phyloP scores from a whole-genome alignment of 352 stramenopile genomes.

The Phytophthora citricola region DNA sequence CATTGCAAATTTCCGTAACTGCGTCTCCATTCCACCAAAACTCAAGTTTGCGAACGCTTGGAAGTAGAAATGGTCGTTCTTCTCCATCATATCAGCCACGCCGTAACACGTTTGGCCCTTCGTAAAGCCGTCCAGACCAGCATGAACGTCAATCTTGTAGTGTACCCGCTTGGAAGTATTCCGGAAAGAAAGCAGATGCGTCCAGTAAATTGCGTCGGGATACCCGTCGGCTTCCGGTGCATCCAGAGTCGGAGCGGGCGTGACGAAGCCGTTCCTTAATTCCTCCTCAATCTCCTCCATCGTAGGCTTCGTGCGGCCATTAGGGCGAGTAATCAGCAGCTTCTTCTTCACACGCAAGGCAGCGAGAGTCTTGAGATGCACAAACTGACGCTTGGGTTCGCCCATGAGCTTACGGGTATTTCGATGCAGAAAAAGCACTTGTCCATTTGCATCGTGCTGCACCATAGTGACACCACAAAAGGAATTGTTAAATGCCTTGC shows the following conservation, averaged over 20 bases:
- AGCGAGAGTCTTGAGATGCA: constrained; percentile 16
- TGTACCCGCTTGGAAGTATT: constrained; percentile 44
- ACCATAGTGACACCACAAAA: constrained; percentile 70
- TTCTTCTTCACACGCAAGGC: constrained; percentile 26
- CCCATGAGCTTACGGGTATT: constrained; percentile 52
- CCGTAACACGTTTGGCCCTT: constrained; percentile 69
- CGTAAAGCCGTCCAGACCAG: constrained; percentile 39
- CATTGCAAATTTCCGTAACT: constrained; percentile 32
- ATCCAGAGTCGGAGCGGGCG: constrained; percentile 28
- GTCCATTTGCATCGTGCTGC: constrained; percentile 44
- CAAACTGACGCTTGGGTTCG: constrained; percentile 15
- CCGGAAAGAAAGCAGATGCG: constrained; percentile 71
- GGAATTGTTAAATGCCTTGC: constrained; percentile 39
- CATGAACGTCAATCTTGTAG: constrained; percentile 65
- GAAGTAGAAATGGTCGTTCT: constrained; percentile 36
- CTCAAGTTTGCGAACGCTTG: constrained; percentile 28
- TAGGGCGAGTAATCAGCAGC: constrained; percentile 9
- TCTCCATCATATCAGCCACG: constrained; percentile 27
- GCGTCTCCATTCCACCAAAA: constrained; percentile 32
- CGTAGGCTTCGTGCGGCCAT: constrained; percentile 11
- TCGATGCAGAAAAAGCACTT: constrained; percentile 62
- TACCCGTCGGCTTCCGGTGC: constrained; percentile 31
- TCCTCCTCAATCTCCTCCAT: constrained; percentile 26
- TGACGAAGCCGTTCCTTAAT: constrained; percentile 9
- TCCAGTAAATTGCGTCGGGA: constrained; percentile 66